phyloP scores from a whole-genome alignment of 257 asterid genomes.

The Lantana camara region DNA sequence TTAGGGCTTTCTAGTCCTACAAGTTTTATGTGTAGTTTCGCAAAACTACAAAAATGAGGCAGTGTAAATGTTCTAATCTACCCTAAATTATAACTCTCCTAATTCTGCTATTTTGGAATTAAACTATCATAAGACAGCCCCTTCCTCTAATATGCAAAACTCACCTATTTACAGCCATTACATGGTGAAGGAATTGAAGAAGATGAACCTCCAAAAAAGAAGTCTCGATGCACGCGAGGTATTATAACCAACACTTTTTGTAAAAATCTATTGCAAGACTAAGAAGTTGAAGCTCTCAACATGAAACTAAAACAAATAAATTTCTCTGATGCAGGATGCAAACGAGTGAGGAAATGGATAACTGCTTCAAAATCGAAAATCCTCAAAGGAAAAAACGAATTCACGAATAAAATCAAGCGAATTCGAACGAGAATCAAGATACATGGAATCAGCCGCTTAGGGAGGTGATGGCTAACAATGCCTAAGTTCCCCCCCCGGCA shows the following conservation, averaged over 20 bases:
- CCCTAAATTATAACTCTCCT: neutral
- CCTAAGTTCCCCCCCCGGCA: conserved; percentile 61
- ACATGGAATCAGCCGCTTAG: conserved; percentile 56
- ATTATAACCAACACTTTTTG: neutral
- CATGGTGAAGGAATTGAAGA: conserved; percentile 43
- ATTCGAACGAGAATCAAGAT: conserved; percentile 71
- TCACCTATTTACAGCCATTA: conserved; percentile 52
- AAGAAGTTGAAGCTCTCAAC: neutral
- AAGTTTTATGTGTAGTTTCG: too few species aligned
- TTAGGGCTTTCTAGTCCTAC: too few species aligned
- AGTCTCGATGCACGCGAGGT: conserved; percentile 39
- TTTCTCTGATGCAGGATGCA: conserved; percentile 49
- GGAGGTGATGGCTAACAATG: conserved; percentile 52
- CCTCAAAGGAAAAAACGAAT: conserved; percentile 37
- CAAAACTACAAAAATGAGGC: too few species aligned
- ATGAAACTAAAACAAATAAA: neutral
- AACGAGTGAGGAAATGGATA: conserved; percentile 53
- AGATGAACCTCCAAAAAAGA: conserved; percentile 40
- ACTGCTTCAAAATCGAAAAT: conserved; percentile 55
- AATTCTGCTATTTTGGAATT: conserved; percentile 13
- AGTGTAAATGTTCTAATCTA: too few species aligned
- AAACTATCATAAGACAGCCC: too few species aligned
- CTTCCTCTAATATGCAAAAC: conserved; percentile 23
- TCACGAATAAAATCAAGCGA: conserved; percentile 56
- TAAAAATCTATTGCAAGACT: too few species aligned